These are phyloP conservation scores for Phytophthora sojae DNA, from an alignment of 352 stramenopile genomes.

Conservation along the genomic window DNA sequence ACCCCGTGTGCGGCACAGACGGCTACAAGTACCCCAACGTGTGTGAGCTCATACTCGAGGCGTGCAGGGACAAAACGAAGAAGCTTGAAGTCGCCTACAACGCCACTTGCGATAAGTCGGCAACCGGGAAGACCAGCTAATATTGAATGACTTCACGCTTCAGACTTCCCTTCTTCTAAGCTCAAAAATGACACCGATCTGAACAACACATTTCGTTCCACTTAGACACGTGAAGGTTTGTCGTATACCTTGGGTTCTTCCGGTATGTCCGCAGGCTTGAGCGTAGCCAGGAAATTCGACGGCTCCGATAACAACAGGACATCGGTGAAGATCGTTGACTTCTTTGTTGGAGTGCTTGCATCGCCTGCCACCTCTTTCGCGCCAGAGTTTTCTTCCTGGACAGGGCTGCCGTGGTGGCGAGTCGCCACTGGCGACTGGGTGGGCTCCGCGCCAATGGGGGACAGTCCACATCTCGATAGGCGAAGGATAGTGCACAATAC, in stretches of 20 bases:
- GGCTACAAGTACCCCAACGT: conserved; percentile 18
- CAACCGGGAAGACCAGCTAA: conserved; percentile 8
- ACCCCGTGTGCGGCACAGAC: conserved; percentile 30
- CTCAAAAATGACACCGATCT: background rate
- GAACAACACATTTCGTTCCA: background rate
- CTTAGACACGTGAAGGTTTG: conserved; percentile 13
- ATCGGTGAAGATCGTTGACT: conserved; percentile 25
- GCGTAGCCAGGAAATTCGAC: conserved; percentile 27
- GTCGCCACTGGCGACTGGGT: too few species aligned
- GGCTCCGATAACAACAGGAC: conserved; percentile 22
- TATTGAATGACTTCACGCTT: conserved; percentile 25
- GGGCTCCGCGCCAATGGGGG: conserved; percentile 1
- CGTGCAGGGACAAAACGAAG: conserved; percentile 2
- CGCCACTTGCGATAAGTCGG: conserved; percentile 5
- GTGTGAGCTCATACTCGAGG: conserved; percentile 15
- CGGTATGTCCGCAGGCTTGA: conserved; percentile 29
- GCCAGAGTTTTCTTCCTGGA: background rate
- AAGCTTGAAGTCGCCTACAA: conserved; percentile 5
- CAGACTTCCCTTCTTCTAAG: background rate
- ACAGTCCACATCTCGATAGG: conserved; percentile 30
- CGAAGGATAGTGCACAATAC: conserved; percentile 1
- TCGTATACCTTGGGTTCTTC: conserved; percentile 26
- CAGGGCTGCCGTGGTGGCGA: conserved; percentile 9
- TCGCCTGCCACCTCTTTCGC: background rate
- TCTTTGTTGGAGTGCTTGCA: conserved; percentile 17